phyloP scores from a whole-genome alignment of 1,284 basidiomycete genomes.

The Malassezia pachydermatis region DNA sequence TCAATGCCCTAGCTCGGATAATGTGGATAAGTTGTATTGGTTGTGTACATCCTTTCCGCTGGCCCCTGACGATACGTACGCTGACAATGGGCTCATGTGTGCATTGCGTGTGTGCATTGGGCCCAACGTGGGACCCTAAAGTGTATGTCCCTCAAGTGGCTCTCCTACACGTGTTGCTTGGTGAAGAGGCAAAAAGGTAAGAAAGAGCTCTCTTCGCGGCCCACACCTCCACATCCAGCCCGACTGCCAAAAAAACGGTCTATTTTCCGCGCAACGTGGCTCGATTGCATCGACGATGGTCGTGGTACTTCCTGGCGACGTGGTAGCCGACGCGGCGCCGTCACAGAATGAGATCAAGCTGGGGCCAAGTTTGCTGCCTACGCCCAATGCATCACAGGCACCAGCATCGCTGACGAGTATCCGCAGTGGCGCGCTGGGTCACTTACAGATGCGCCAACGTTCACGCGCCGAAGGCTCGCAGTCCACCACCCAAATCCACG shows the following conservation, averaged over 20 bases:
- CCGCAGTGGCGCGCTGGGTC: constrained; percentile 24
- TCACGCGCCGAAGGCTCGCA: background rate
- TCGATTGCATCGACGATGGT: constrained; percentile 18
- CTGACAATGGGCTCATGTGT: background rate
- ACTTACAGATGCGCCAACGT: constrained; percentile 12
- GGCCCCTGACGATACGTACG: constrained; percentile 1
- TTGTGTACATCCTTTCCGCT: too few species aligned
- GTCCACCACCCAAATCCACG: constrained; percentile 5
- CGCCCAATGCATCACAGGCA: background rate
- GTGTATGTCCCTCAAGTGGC: too few species aligned
- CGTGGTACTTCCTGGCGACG: constrained; percentile 33
- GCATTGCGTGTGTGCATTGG: background rate
- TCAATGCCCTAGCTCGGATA: constrained; percentile 15
- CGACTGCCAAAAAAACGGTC: background rate
- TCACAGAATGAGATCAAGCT: constrained; percentile 22
- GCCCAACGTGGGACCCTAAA: background rate
- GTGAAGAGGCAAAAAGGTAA: too few species aligned
- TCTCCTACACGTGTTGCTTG: too few species aligned
- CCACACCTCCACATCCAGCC: too few species aligned
- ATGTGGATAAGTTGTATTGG: constrained; percentile 25
- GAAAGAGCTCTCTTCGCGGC: too few species aligned
- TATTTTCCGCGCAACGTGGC: background rate
- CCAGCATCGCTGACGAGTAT: constrained; percentile 22
- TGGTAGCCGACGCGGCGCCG: constrained; percentile 15
- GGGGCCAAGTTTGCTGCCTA: constrained; percentile 30